Evolutionary conservation across 306 rosid species (phyloP).

Genomic region (Cucumis cinereus): DNA sequence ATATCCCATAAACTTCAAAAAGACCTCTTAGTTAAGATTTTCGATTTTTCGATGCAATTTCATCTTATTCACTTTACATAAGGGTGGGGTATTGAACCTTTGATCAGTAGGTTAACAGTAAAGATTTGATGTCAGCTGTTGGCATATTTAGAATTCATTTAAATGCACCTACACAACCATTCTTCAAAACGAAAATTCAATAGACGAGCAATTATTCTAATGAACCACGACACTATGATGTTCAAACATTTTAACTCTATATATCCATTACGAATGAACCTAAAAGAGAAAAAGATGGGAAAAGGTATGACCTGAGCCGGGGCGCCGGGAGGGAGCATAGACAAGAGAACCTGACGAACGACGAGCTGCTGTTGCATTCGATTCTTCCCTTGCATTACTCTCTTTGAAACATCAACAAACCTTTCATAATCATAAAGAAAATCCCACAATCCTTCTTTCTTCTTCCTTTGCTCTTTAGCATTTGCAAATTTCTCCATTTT

Average conservation of each 20-base stretch:
- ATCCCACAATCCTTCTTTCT: conserved; percentile 27
- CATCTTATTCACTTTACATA: too few relatives aligned
- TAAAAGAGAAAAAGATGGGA: not conserved
- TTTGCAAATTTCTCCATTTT: conserved; percentile 61
- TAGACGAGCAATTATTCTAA: too few relatives aligned
- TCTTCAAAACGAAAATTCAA: too few relatives aligned
- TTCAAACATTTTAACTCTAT: not conserved
- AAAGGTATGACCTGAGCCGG: conserved; percentile 65
- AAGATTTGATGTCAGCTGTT: too few relatives aligned
- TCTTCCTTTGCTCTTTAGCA: conserved; percentile 7
- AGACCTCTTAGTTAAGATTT: too few relatives aligned
- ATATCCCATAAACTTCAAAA: not conserved
- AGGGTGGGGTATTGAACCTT: too few relatives aligned
- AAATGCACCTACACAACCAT: too few relatives aligned
- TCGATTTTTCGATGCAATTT: too few relatives aligned
- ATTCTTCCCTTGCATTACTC: conserved; percentile 82
- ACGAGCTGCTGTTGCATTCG: conserved; percentile 73
- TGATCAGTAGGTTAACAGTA: too few relatives aligned
- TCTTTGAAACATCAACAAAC: conserved; percentile 67
- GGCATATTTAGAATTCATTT: too few relatives aligned
- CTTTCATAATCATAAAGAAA: conserved; percentile 44
- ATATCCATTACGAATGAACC: not conserved
- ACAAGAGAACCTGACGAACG: conserved; percentile 72
- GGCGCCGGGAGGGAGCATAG: conserved; percentile 99
- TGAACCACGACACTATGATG: too few relatives aligned